These are phyloP conservation scores for Geotrichum candidum DNA, from an alignment of 1,139 yeast genomes.

Conservation along the genomic window DNA sequence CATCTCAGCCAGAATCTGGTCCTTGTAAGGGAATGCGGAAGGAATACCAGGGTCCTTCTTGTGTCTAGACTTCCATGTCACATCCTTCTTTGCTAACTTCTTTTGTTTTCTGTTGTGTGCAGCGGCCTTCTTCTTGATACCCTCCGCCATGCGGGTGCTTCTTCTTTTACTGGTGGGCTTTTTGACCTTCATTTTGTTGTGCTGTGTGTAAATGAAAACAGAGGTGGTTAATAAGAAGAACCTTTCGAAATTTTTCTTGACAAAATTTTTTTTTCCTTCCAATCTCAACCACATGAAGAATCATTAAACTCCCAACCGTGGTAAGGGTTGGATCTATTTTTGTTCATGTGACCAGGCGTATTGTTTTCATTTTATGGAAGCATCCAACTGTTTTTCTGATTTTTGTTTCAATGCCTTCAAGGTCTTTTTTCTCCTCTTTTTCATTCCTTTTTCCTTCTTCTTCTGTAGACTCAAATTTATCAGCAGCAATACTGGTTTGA, in stretches of 20 bases:
- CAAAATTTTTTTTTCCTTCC: background rate
- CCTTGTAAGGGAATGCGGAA: slow-evolving; percentile 89
- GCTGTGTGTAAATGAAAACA: background rate
- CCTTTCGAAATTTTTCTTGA: background rate
- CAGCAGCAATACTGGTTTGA: background rate
- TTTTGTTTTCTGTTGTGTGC: slow-evolving; percentile 85
- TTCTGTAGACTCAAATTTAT: slow-evolving; percentile 1
- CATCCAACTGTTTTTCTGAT: background rate
- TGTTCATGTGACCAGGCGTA: background rate
- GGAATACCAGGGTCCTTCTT: slow-evolving; percentile 94
- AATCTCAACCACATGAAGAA: background rate
- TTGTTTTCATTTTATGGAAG: background rate
- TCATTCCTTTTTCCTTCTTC: too few relatives aligned
- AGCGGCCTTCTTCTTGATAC: slow-evolving; percentile 90
- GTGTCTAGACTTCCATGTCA: slow-evolving; percentile 82
- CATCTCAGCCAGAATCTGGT: slow-evolving; percentile 69
- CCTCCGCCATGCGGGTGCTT: slow-evolving; percentile 90
- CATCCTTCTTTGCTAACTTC: slow-evolving; percentile 78
- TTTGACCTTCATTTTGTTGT: slow-evolving; percentile 10
- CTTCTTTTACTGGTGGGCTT: slow-evolving; percentile 67
- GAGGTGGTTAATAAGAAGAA: background rate
- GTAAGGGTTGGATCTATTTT: slow-evolving; percentile 2
- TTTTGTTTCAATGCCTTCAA: background rate
- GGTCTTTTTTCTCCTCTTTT: background rate
- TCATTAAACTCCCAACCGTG: slow-evolving; percentile 4